phyloP scores from a whole-genome alignment of 331 rosid genomes.

The Malus hybrid region DNA sequence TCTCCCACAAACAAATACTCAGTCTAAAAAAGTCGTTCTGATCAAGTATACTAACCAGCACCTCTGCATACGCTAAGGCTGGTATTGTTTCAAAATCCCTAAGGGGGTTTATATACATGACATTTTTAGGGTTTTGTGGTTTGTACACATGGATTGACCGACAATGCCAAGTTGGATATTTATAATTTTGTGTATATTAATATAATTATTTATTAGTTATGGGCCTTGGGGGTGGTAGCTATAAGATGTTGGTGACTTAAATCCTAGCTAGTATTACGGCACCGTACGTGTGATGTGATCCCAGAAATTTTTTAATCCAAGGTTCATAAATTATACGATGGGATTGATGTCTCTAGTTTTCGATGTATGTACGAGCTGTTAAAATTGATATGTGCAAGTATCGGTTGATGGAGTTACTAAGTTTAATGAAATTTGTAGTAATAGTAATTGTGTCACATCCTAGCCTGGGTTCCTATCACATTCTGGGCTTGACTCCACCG shows the following conservation, averaged over 20 bases:
- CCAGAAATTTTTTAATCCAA: too few relatives aligned
- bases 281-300: neutral
- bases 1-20: neutral
- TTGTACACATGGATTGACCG: neutral
- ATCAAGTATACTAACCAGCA: too few relatives aligned
- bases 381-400: too few relatives aligned
- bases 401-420: too few relatives aligned
- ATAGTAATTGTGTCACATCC: too few relatives aligned
- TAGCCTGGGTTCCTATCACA: too few relatives aligned
- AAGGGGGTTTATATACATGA: neutral
- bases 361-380: too few relatives aligned
- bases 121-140: neutral
- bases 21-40: neutral
- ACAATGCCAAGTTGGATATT: neutral
- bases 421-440: too few relatives aligned
- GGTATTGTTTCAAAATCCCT: neutral
- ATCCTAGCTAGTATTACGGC: neutral
- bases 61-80: neutral
- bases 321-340: too few relatives aligned
- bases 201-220: neutral
- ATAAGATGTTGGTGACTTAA: neutral
- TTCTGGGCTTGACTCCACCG: too few relatives aligned
- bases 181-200: neutral
- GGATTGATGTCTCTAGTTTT: too few relatives aligned
- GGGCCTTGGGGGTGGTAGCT: neutral